These are phyloP conservation scores for Leucocoprinus birnbaumii DNA, from an alignment of 768 basidiomycete species.

Conservation along the genomic window DNA sequence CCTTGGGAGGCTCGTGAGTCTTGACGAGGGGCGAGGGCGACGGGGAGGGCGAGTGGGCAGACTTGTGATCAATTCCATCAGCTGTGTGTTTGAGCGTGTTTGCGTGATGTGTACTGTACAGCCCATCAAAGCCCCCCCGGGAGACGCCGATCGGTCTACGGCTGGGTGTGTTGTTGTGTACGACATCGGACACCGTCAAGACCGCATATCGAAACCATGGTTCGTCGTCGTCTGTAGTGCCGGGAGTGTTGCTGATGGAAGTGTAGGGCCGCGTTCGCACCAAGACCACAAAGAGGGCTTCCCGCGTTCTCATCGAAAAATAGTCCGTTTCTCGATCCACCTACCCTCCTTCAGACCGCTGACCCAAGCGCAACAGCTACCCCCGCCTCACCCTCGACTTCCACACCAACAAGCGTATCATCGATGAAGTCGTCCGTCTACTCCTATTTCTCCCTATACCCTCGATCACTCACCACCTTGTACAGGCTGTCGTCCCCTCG, in stretches of 20 bases:
- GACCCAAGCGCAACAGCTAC: slow-evolving; percentile 57
- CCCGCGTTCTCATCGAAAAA: slow-evolving; percentile 98
- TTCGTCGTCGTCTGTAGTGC: slow-evolving; percentile 23
- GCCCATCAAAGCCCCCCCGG: slow-evolving; percentile 40
- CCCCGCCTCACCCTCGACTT: slow-evolving; percentile 99
- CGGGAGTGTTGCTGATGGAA: slow-evolving; percentile 16
- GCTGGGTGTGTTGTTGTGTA: neutral
- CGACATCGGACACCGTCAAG: neutral
- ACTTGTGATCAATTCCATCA: neutral
- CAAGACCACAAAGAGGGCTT: slow-evolving; percentile 99
- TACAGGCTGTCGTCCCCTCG: slow-evolving; percentile 90
- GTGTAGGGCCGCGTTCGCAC: slow-evolving; percentile 96
- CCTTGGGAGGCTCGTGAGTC: slow-evolving; percentile 32
- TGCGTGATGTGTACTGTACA: slow-evolving; percentile 34
- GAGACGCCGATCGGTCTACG: slow-evolving; percentile 21
- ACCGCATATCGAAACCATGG: slow-evolving; percentile 41
- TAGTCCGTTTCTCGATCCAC: slow-evolving; percentile 45
- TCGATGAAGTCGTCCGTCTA: slow-evolving; percentile 85
- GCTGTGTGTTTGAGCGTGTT: slow-evolving; percentile 8
- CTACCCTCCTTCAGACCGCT: neutral
- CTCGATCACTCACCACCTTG: neutral
- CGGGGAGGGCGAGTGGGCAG: slow-evolving; percentile 12
- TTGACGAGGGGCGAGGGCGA: slow-evolving; percentile 17
- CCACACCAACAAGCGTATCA: slow-evolving; percentile 99
- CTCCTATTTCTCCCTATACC: neutral